Evolutionary conservation across 768 basidiomycete species (phyloP).

Genomic region (Dacryopinax primogenitus): DNA sequence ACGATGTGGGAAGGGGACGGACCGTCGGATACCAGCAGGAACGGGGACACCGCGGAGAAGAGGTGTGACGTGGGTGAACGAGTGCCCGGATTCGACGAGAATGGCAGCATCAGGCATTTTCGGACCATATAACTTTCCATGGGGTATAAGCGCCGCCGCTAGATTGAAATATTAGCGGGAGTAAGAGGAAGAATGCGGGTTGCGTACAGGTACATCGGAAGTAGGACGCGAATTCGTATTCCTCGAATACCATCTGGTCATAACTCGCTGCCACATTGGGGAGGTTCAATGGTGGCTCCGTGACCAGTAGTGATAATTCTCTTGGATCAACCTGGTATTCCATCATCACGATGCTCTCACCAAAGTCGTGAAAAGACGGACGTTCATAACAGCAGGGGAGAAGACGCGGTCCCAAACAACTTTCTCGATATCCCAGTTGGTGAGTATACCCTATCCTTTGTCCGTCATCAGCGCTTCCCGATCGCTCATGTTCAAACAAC

Average conservation of each 20-base stretch:
- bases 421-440: slow-evolving; percentile 93
- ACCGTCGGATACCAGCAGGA: slow-evolving; percentile 77
- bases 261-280: slow-evolving; percentile 85
- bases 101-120: slow-evolving; percentile 61
- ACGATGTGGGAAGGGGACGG: slow-evolving; percentile 16
- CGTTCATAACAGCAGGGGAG: slow-evolving; percentile 54
- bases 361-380: slow-evolving; percentile 26
- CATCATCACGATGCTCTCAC: slow-evolving; percentile 2
- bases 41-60: slow-evolving; percentile 60
- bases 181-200: background rate
- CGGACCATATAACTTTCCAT: slow-evolving; percentile 53
- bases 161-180: background rate
- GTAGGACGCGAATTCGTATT: slow-evolving; percentile 84
- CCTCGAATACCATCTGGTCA: slow-evolving; percentile 92
- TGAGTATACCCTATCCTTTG: slow-evolving; percentile 62
- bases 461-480: slow-evolving; percentile 19
- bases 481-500: slow-evolving; percentile 13
- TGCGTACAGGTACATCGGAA: slow-evolving; percentile 59
- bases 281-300: slow-evolving; percentile 89
- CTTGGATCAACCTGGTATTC: slow-evolving; percentile 54
- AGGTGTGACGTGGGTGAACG: slow-evolving; percentile 85
- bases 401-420: slow-evolving; percentile 88
- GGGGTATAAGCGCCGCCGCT: slow-evolving; percentile 72
- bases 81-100: slow-evolving; percentile 83
- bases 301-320: slow-evolving; percentile 64